These are phyloP conservation scores for Phaseolus lunatus DNA, from an alignment of 306 rosid species.

Conservation along the genomic window DNA sequence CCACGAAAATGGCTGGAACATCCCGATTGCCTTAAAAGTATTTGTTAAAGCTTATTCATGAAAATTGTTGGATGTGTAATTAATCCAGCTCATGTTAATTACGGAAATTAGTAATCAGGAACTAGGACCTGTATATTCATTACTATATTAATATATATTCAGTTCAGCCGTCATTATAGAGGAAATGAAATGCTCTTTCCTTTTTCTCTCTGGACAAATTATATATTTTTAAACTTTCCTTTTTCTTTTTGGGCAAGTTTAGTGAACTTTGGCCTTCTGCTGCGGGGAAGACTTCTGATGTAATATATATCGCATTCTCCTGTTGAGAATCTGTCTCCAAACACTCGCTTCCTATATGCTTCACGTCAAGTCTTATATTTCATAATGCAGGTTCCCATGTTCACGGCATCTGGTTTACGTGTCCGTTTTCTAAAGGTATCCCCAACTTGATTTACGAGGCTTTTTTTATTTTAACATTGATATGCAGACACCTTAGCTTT, in stretches of 20 bases:
- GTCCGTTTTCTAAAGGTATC: conserved; percentile 95
- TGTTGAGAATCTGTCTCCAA: neutral
- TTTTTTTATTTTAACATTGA: neutral
- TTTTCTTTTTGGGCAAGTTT: conserved; percentile 19
- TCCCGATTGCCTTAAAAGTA: neutral
- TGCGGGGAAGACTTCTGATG: neutral
- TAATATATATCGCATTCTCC: conserved; percentile 1
- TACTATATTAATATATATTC: neutral
- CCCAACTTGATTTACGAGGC: neutral
- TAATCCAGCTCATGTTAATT: neutral
- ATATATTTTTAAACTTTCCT: neutral
- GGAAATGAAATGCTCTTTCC: neutral
- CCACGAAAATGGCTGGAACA: conserved; percentile 14
- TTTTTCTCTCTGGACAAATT: neutral
- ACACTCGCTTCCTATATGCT: neutral
- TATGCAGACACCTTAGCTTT: neutral
- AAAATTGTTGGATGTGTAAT: neutral
- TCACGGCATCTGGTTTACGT: conserved; percentile 94
- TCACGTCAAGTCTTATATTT: conserved; percentile 31
- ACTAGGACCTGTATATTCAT: conserved; percentile 9
- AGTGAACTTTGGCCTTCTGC: conserved; percentile 27
- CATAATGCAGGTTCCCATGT: conserved; percentile 80
- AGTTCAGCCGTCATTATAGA: neutral
- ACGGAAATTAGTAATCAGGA: conserved; percentile 7
- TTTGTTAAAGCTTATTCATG: conserved; percentile 28